phyloP scores from a whole-genome alignment of 305 asterid species.

The Andrographis paniculata region DNA sequence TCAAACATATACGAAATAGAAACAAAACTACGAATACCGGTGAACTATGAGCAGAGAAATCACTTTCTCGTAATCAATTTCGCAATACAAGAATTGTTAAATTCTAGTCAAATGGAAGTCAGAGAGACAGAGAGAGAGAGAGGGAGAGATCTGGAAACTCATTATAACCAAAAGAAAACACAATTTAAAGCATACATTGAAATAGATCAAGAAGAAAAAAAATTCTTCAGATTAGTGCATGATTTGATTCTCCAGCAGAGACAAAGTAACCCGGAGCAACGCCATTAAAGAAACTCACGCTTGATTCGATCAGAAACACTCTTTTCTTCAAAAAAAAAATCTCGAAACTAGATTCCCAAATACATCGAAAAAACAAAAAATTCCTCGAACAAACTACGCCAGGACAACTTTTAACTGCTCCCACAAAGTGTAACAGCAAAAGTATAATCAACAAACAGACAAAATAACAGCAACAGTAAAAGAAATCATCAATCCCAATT shows the following conservation, averaged over 20 bases:
- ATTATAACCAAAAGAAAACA: conserved; percentile 1
- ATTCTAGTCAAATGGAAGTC: not conserved
- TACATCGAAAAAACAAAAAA: conserved; percentile 10
- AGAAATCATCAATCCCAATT: conserved; percentile 5
- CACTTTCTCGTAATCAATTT: conserved; percentile 6
- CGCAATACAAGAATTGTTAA: too few relatives aligned
- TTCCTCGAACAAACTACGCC: conserved; percentile 24
- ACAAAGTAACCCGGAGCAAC: conserved; percentile 24
- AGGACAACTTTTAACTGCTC: conserved; percentile 16
- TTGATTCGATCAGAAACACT: conserved; percentile 13
- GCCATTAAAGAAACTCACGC: conserved; percentile 15
- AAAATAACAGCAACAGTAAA: conserved; percentile 19
- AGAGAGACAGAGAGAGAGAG: too few relatives aligned
- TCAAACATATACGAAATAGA: conserved; percentile 10
- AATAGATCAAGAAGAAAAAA: conserved; percentile 23
- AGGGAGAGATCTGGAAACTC: conserved; percentile 37
- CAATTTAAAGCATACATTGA: conserved; percentile 16
- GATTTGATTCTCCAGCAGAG: conserved; percentile 23
- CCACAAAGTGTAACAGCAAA: conserved; percentile 24
- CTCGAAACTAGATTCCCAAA: conserved; percentile 22
- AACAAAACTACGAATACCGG: conserved; percentile 2
- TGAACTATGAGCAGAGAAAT: conserved; percentile 4
- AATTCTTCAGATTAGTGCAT: not conserved
- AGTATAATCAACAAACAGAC: conserved; percentile 20
- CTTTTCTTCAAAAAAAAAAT: conserved; percentile 25